These are phyloP conservation scores for Argentina anserina DNA, from an alignment of 306 rosid genomes.

Conservation along the genomic window DNA sequence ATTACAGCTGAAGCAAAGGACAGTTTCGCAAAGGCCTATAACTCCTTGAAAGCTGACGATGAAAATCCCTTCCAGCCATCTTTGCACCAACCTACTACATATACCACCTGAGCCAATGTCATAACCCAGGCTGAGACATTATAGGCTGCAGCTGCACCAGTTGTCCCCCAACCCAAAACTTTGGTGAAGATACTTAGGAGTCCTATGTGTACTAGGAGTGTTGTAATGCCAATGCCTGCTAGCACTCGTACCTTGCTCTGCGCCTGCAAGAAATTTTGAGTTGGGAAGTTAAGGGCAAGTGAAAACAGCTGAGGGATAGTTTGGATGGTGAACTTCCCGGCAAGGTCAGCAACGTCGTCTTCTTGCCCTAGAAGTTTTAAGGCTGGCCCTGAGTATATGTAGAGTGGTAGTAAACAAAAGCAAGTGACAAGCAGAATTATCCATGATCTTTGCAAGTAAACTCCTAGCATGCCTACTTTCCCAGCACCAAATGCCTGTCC, in stretches of 20 bases:
- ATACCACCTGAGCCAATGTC: conserved; percentile 59
- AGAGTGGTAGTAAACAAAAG: conserved; percentile 58
- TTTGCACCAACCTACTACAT: conserved; percentile 70
- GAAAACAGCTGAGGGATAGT: conserved; percentile 91
- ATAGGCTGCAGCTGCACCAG: conserved; percentile 82
- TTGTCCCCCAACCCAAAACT: conserved; percentile 63
- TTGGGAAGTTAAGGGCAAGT: conserved; percentile 70
- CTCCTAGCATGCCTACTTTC: conserved; percentile 86
- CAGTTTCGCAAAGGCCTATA: conserved; percentile 71
- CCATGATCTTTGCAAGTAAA: conserved; percentile 91
- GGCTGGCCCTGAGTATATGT: conserved; percentile 55
- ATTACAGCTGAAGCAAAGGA: conserved; percentile 93
- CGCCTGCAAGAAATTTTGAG: conserved; percentile 87
- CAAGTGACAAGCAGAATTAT: conserved; percentile 56
- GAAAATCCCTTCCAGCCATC: conserved; percentile 91
- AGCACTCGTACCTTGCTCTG: conserved; percentile 65
- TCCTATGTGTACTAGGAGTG: conserved; percentile 40
- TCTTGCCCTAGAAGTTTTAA: conserved; percentile 75
- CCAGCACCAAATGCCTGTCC: conserved; percentile 98
- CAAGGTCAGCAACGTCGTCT: conserved; percentile 58
- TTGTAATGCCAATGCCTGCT: conserved; percentile 71
- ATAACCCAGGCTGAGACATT: conserved; percentile 69
- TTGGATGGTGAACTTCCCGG: conserved; percentile 73
- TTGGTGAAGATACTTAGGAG: conserved; percentile 46
- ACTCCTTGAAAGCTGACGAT: conserved; percentile 71